Conservation (phyloP, 257 asterid genomes). For the Primulina tabacum region DNA sequence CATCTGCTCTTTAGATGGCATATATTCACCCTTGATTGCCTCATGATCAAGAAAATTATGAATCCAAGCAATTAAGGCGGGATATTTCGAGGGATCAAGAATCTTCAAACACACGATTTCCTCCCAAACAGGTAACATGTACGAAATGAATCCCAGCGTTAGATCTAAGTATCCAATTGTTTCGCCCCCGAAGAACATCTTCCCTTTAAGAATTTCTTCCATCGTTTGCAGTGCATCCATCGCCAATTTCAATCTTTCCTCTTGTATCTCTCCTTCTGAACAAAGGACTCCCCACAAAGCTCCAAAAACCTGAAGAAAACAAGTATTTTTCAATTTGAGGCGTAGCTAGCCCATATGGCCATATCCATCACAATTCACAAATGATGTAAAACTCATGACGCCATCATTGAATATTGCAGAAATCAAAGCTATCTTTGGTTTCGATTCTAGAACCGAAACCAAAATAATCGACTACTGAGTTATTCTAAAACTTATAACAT, state of each 20-base stretch:
- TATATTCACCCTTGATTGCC: slow-evolving; percentile 23
- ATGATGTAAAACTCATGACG: no score
- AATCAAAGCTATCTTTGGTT: no score
- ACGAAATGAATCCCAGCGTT: slow-evolving; percentile 32
- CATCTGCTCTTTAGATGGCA: slow-evolving; percentile 26
- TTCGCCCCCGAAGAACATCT: slow-evolving; percentile 42
- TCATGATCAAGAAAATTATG: slow-evolving; percentile 21
- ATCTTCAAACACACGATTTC: slow-evolving; percentile 31
- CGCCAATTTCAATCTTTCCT: slow-evolving; percentile 27
- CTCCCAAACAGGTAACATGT: slow-evolving; percentile 35
- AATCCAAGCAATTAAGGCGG: slow-evolving; percentile 23
- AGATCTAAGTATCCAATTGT: slow-evolving; percentile 40
- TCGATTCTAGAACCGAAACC: no score
- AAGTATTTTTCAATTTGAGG: no score
- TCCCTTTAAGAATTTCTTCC: slow-evolving; percentile 31
- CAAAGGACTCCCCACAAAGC: slow-evolving; percentile 21
- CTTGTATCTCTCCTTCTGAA: slow-evolving; percentile 31
- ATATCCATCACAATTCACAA: no score
- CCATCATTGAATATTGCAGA: no score
- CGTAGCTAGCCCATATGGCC: no score
- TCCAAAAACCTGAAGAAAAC: slow-evolving; percentile 16
- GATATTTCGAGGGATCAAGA: slow-evolving; percentile 28
- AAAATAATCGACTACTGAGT: no score
- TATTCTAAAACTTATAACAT: no score
- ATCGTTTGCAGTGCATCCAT: slow-evolving; percentile 31